Evolutionary conservation across 257 asterid species (phyloP), one percentile per base, ranked within the genome.

Genomic region (Fraxinus quadrangulata): DNA sequence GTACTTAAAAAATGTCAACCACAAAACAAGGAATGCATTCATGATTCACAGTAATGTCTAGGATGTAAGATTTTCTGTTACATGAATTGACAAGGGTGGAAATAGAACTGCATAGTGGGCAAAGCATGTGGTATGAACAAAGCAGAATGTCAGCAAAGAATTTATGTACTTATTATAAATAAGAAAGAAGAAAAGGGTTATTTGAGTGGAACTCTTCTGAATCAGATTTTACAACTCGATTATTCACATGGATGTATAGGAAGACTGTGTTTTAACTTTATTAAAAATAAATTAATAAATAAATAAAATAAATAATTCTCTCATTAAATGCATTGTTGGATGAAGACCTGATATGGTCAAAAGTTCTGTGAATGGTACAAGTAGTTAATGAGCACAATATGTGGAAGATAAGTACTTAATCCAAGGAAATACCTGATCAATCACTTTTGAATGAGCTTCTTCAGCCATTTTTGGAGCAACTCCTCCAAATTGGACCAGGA

Each of bases 391-490:
- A 63, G 34, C 6, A 16, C 36, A 63, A 23, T 24, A 26, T 10
- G 34, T 63, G 36, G 67, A 63, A 63, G 3, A 23, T 24, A 63
- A 26, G 69, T 63, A 63, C n/a, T 63, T 63, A 6, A 7, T 59
- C 28, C 69, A 10, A 24, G 33, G 31, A 63, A 23, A 36, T 77
- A 95, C 99, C 97, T 90, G 90, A 93, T 92, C 98, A 82, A 92
- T 96, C 76, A 93, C 98, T 82, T 81, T 80, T 3, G 92, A 75
- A 24, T 95, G 99, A 77, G 97, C 98, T 89, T 93, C 97, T 87
- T 96, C 98, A 75, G 99, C 98, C 99, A 92, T 96, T 84, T 93
- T 96, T 72, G 99, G 99, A 87, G 98, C 93, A 85, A 96, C 98
- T 70, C 99, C 98, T 77, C 99, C 99, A 79, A 92, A 93, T 31